Percentiles rank a stretch among this genome's conserved stretches.
phyloP scores from a whole-genome alignment of 2,329 filamentous ascomycete genomes.

The Rhynchosporium secalis region DNA sequence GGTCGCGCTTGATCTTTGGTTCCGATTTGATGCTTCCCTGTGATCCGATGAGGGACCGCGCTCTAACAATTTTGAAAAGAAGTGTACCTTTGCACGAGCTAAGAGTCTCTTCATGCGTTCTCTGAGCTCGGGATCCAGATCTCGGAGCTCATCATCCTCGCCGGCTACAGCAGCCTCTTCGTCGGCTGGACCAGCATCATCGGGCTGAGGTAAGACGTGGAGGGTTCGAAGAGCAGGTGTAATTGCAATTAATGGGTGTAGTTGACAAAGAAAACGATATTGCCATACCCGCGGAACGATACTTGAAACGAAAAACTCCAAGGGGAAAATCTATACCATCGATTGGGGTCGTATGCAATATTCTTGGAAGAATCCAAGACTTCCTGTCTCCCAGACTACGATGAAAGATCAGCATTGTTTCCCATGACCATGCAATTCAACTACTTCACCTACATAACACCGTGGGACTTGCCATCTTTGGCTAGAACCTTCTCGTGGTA shows the following conservation, averaged over 20 bases:
- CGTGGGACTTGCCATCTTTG: constrained; percentile 11
- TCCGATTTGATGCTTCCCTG: not conserved
- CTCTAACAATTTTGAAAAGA: not conserved
- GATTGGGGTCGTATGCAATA: not conserved
- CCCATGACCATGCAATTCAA: not conserved
- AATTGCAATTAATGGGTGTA: not conserved
- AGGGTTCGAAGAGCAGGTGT: constrained; percentile 31
- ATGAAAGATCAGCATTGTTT: not conserved
- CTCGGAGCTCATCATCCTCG: not conserved
- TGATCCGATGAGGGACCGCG: not conserved
- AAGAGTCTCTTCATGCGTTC: not conserved
- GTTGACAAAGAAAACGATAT: not conserved
- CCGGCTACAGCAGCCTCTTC: not conserved
- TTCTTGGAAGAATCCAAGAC: not conserved
- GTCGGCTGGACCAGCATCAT: not conserved
- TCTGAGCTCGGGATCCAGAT: not conserved
- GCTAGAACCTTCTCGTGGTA: constrained; percentile 12
- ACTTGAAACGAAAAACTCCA: constrained; percentile 33
- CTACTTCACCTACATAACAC: not conserved
- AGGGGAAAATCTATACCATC: constrained; percentile 29
- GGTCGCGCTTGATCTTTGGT: constrained; percentile 17
- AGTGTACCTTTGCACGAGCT: not conserved
- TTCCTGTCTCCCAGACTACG: constrained; percentile 1
- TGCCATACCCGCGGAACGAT: constrained; percentile 30
- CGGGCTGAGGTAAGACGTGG: constrained; percentile 27